Evolutionary conservation across 2,329 filamentous ascomycete species (phyloP).

Genomic region (Phoma sp.): DNA sequence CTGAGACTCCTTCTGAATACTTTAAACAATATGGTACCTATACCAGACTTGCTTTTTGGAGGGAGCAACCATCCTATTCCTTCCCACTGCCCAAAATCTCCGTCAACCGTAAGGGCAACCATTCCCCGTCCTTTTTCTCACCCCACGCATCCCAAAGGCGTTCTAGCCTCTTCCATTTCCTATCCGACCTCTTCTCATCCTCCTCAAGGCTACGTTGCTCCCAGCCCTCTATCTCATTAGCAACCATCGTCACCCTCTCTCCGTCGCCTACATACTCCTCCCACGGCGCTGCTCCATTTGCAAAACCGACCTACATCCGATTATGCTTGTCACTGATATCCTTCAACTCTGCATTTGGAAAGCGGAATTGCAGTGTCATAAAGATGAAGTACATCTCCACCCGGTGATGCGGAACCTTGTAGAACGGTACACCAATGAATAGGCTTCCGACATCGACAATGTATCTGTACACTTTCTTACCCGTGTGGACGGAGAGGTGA

Average conservation of each 20-base stretch:
- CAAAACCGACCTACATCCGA: neutral
- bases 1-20: too few species aligned
- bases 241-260: neutral
- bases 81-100: too few species aligned
- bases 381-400: conserved; percentile 36
- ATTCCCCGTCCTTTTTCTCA: neutral
- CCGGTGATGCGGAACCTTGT: conserved; percentile 35
- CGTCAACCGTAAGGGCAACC: neutral
- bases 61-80: too few species aligned
- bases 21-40: too few species aligned
- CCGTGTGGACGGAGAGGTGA: conserved; percentile 15
- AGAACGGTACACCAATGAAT: conserved; percentile 26
- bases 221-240: conserved; percentile 4
- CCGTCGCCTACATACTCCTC: neutral
- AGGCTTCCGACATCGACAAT: conserved; percentile 36
- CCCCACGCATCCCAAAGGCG: neutral
- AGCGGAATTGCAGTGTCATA: neutral
- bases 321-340: neutral
- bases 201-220: neutral
- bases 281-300: conserved; percentile 1
- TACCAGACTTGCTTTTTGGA: too few species aligned
- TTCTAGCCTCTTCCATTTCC: neutral
- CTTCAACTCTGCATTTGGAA: neutral
- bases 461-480: conserved; percentile 35
- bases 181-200: neutral